A percentile compares a stretch with the other conserved stretches of the same genome.
Evolutionary conservation across 2,329 filamentous ascomycete species (phyloP).

Genomic region (Exophiala lecanii-corni): DNA sequence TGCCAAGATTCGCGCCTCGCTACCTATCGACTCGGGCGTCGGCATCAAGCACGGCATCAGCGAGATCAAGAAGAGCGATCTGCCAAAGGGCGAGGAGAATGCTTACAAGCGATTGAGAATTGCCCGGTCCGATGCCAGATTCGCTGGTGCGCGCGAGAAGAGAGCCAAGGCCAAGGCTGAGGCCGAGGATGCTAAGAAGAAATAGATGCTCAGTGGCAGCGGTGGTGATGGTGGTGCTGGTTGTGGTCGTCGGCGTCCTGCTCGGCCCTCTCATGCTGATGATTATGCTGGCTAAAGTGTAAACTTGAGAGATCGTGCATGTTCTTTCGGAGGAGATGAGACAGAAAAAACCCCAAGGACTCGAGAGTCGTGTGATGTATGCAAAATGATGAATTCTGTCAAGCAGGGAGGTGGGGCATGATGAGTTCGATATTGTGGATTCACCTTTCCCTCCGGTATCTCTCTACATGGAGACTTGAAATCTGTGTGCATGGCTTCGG

Average conservation of each 20-base stretch:
- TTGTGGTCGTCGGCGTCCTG: constrained; percentile 5
- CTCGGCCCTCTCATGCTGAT: too few species aligned
- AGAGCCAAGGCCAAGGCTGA: constrained; percentile 77
- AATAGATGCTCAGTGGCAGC: constrained; percentile 33
- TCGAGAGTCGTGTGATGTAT: too few species aligned
- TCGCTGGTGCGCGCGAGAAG: constrained; percentile 86
- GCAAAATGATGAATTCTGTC: too few species aligned
- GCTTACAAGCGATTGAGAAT: constrained; percentile 83
- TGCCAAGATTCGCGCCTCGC: constrained; percentile 51
- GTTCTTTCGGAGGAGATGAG: too few species aligned
- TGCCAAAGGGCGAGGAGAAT: constrained; percentile 75
- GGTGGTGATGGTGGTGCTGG: neutral
- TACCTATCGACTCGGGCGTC: constrained; percentile 67
- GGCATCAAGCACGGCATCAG: constrained; percentile 54
- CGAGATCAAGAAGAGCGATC: constrained; percentile 76
- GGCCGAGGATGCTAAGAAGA: constrained; percentile 55
- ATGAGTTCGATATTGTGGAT: too few species aligned
- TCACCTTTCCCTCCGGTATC: too few species aligned
- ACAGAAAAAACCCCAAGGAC: too few species aligned
- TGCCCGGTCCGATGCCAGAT: constrained; percentile 76
- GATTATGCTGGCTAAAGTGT: too few species aligned
- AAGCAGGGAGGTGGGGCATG: too few species aligned
- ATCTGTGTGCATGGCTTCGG: too few species aligned
- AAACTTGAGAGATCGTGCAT: too few species aligned
- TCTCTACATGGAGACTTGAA: too few species aligned